Percentiles rank a stretch among this genome's conserved stretches.
These are phyloP conservation scores for Kwoniella dendrophila DNA, from an alignment of 768 basidiomycete genomes.

Conservation along the genomic window DNA sequence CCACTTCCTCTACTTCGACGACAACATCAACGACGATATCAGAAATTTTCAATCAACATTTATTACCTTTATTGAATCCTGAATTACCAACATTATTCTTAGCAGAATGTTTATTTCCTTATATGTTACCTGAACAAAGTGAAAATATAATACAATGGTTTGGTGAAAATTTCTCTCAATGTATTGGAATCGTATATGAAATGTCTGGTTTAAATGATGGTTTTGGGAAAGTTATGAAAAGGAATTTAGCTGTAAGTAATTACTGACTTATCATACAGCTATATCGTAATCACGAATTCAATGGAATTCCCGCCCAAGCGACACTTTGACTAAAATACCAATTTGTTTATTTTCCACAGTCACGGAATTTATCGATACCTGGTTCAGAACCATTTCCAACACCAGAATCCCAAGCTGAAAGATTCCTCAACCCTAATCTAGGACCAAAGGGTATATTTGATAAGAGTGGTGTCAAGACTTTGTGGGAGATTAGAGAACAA, in stretches of 20 bases:
- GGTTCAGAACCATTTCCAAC: slow-evolving; percentile 70
- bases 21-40: slow-evolving; percentile 1
- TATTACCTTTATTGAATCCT: slow-evolving; percentile 61
- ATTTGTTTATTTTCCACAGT: slow-evolving; percentile 59
- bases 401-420: slow-evolving; percentile 62
- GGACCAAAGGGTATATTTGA: slow-evolving; percentile 61
- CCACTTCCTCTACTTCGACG: slow-evolving; percentile 60
- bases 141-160: slow-evolving; percentile 74
- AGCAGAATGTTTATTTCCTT: slow-evolving; percentile 91
- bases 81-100: slow-evolving; percentile 76
- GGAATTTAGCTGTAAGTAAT: slow-evolving; percentile 72
- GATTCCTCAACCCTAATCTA: slow-evolving; percentile 61
- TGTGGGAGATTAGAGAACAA: slow-evolving; percentile 68
- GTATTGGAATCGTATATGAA: slow-evolving; percentile 71
- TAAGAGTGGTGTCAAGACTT: slow-evolving; percentile 63
- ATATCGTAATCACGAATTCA: too few species aligned
- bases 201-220: slow-evolving; percentile 85
- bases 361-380: slow-evolving; percentile 72
- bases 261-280: background rate
- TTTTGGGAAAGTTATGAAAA: slow-evolving; percentile 91
- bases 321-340: too few species aligned
- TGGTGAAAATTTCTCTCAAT: slow-evolving; percentile 60
- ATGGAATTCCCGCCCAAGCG: too few species aligned
- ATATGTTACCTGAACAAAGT: slow-evolving; percentile 70
- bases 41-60: background rate